These are phyloP conservation scores for Venturia aucupariae DNA, from an alignment of 2,329 filamentous ascomycete genomes.

Conservation along the genomic window DNA sequence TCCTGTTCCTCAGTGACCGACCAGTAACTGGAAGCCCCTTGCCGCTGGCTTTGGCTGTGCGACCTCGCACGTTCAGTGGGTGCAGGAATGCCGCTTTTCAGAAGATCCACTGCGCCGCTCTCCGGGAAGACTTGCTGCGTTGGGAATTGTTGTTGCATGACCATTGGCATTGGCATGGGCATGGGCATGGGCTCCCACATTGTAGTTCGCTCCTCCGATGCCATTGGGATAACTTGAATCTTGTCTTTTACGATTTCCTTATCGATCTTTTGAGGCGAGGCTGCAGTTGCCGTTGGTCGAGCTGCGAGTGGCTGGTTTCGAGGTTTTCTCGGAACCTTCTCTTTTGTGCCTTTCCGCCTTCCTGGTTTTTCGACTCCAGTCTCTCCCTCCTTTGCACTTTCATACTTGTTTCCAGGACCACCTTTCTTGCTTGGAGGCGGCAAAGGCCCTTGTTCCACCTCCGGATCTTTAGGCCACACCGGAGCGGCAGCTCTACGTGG, in stretches of 20 bases:
- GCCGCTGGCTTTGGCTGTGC: conserved; percentile 28
- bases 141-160: not conserved
- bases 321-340: conserved; percentile 27
- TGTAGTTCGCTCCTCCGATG: not conserved
- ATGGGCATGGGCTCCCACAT: not conserved
- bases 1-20: conserved; percentile 73
- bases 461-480: conserved; percentile 59
- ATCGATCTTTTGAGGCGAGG: conserved; percentile 13
- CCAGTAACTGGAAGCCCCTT: conserved; percentile 72
- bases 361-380: conserved; percentile 8
- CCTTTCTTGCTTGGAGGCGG: conserved; percentile 18
- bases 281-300: conserved; percentile 1
- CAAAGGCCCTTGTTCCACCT: conserved; percentile 32
- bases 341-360: conserved; percentile 14
- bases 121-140: conserved; percentile 10
- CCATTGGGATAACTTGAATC: not conserved
- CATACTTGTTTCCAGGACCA: conserved; percentile 15
- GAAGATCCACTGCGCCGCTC: not conserved
- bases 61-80: conserved; percentile 15
- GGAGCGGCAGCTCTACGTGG: conserved; percentile 52
- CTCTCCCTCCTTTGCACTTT: conserved; percentile 17
- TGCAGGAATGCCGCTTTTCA: not conserved
- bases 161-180: not conserved
- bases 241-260: conserved; percentile 14
- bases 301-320: conserved; percentile 34